Conservation (phyloP, 139 green algal species). For the Coelastrella sp. region DNA sequence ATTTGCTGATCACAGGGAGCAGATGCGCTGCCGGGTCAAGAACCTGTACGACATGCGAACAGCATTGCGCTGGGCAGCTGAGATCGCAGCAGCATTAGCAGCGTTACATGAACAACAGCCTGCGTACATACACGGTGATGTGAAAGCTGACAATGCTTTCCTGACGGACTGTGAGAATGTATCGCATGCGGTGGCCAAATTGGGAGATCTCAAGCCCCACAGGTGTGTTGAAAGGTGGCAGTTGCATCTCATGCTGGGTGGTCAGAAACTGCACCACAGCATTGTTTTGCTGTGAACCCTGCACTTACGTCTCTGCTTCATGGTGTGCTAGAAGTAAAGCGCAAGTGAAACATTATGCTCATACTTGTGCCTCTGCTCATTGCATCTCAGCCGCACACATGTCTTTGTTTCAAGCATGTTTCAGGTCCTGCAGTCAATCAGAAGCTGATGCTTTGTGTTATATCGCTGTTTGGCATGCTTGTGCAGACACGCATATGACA, state of each 20-base stretch:
- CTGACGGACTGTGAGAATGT: slow-evolving; percentile 8
- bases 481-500: slow-evolving; percentile 44
- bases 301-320: too few relatives aligned
- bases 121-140: slow-evolving; percentile 35
- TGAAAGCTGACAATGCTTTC: slow-evolving; percentile 49
- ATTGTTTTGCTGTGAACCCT: too few relatives aligned
- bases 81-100: slow-evolving; percentile 36
- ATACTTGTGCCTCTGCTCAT: too few relatives aligned
- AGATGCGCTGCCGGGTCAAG: slow-evolving; percentile 17
- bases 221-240: too few relatives aligned
- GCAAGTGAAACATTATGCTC: too few relatives aligned
- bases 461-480: neutral
- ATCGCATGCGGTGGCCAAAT: neutral
- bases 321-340: too few relatives aligned
- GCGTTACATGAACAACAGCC: slow-evolving; percentile 35
- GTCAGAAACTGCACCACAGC: too few relatives aligned
- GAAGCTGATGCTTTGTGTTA: neutral
- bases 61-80: slow-evolving; percentile 41
- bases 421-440: neutral
- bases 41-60: slow-evolving; percentile 47
- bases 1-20: slow-evolving; percentile 34
- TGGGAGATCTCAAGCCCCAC: slow-evolving; percentile 51
- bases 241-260: too few relatives aligned
- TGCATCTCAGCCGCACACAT: too few relatives aligned
- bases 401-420: too few relatives aligned